These are phyloP conservation scores for Inosperma sp. DNA, from an alignment of 768 basidiomycete species.

Conservation along the genomic window DNA sequence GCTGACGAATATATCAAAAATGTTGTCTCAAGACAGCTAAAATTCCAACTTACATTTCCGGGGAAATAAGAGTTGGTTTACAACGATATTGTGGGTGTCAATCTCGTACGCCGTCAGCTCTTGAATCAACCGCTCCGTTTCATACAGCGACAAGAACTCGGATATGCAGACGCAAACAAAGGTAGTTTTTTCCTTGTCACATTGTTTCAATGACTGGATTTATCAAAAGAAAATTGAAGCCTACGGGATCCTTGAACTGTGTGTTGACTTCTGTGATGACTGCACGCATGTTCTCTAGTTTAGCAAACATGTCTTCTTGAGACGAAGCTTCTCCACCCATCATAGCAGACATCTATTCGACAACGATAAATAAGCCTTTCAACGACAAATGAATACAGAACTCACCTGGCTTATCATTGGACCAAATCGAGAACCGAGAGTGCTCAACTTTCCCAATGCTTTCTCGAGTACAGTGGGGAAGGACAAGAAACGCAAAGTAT, in stretches of 20 bases:
- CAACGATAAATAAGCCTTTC: neutral
- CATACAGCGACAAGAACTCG: constrained; percentile 96
- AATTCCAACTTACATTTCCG: constrained; percentile 60
- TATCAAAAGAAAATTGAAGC: constrained; percentile 25
- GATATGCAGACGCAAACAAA: constrained; percentile 99
- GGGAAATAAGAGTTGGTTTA: constrained; percentile 95
- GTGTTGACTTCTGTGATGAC: constrained; percentile 98
- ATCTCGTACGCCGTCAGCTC: constrained; percentile 93
- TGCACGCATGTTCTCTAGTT: constrained; percentile 93
- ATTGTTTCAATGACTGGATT: neutral
- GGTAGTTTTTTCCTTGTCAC: constrained; percentile 86
- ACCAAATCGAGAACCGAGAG: constrained; percentile 91
- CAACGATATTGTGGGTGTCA: constrained; percentile 98
- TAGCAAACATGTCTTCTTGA: constrained; percentile 98
- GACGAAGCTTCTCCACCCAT: constrained; percentile 89
- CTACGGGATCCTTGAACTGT: constrained; percentile 96
- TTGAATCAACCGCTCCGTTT: constrained; percentile 97
- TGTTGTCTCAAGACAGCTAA: neutral
- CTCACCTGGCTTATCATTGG: constrained; percentile 88
- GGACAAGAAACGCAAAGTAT: constrained; percentile 97
- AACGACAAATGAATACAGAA: neutral
- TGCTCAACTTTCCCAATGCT: constrained; percentile 90
- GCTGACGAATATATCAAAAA: constrained; percentile 38
- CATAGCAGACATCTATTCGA: constrained; percentile 80
- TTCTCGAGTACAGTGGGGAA: constrained; percentile 98